These are phyloP conservation scores for Penicillium fimorum DNA, from an alignment of 495 filamentous ascomycete genomes.

Conservation along the genomic window DNA sequence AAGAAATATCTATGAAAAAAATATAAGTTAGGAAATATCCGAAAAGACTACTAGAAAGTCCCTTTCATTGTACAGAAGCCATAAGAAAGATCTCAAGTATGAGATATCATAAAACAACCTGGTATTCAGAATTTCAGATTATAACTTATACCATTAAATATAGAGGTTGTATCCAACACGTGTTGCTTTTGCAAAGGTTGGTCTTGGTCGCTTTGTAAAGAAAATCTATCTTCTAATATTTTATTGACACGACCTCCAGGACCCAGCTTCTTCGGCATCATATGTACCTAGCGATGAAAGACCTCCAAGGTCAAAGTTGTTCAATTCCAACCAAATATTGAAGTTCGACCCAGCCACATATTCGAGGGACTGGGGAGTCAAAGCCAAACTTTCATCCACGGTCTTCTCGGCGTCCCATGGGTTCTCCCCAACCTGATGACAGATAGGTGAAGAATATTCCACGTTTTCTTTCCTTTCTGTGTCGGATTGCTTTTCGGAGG, in stretches of 20 bases:
- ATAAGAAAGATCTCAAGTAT: too few relatives aligned
- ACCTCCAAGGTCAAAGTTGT: neutral
- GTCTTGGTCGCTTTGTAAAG: too few relatives aligned
- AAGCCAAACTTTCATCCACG: neutral
- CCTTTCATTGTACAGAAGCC: too few relatives aligned
- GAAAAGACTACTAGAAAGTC: too few relatives aligned
- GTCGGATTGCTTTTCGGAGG: neutral
- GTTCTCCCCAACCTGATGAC: neutral
- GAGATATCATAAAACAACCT: too few relatives aligned
- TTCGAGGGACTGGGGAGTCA: neutral
- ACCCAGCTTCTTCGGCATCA: neutral
- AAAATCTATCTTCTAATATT: neutral
- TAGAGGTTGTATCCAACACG: too few relatives aligned
- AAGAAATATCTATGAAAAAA: neutral
- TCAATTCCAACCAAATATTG: constrained; percentile 1
- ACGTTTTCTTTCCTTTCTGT: too few relatives aligned
- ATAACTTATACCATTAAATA: too few relatives aligned
- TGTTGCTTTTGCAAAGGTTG: too few relatives aligned
- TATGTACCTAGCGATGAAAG: neutral
- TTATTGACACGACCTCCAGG: neutral
- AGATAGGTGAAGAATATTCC: neutral
- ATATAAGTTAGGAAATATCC: neutral
- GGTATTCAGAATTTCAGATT: too few relatives aligned
- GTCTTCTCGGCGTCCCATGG: neutral
- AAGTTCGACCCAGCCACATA: neutral